phyloP scores from a whole-genome alignment of 164 flowering plant species.

The Malania oleifera region DNA sequence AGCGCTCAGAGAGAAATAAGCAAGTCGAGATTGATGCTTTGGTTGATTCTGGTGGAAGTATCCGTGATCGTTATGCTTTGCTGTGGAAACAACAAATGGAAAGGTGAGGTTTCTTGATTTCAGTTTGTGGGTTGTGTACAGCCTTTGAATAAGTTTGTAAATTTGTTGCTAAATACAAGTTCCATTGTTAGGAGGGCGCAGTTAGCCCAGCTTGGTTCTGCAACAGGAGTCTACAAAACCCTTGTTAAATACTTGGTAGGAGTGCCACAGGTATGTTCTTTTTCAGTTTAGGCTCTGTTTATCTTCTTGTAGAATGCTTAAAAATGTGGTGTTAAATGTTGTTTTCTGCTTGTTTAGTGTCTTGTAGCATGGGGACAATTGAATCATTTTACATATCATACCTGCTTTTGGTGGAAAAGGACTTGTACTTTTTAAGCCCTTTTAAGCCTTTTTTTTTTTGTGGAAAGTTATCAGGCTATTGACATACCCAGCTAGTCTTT shows the following conservation, averaged over 20 bases:
- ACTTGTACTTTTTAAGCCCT: too few relatives aligned
- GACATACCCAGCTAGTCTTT: too few relatives aligned
- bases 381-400: too few relatives aligned
- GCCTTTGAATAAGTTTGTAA: constrained; percentile 2
- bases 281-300: constrained; percentile 1
- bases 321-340: too few relatives aligned
- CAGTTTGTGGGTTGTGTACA: constrained; percentile 6
- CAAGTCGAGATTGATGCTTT: constrained; percentile 83
- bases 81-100: constrained; percentile 98
- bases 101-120: constrained; percentile 39
- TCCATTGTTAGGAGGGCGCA: constrained; percentile 62
- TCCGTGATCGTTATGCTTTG: constrained; percentile 81
- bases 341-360: too few relatives aligned
- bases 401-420: too few relatives aligned
- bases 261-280: constrained; percentile 74
- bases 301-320: neutral
- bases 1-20: constrained; percentile 92
- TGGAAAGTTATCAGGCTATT: too few relatives aligned
- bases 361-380: too few relatives aligned
- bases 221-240: constrained; percentile 91
- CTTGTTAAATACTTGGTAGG: constrained; percentile 97
- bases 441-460: too few relatives aligned
- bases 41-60: constrained; percentile 78
- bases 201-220: constrained; percentile 93
- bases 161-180: constrained; percentile 9